Evolutionary conservation across 768 basidiomycete genomes (phyloP).

Genomic region (Amanita jacksonii): DNA sequence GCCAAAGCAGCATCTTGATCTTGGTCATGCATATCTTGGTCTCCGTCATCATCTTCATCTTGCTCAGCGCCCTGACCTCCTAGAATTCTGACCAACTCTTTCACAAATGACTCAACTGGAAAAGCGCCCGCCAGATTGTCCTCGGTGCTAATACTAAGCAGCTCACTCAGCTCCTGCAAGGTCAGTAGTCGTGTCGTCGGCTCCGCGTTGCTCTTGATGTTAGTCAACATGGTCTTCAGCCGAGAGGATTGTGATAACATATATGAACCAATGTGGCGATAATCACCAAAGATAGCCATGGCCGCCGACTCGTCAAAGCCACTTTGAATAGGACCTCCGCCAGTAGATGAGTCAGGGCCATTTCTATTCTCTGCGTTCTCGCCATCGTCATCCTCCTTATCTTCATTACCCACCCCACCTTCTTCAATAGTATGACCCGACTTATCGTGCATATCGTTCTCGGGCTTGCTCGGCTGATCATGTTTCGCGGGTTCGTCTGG

Average conservation of each 20-base stretch:
- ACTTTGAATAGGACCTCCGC: slow-evolving; percentile 36
- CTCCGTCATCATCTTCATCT: slow-evolving; percentile 68
- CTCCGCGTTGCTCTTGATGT: slow-evolving; percentile 79
- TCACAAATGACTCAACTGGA: slow-evolving; percentile 84
- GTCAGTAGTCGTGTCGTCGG: slow-evolving; percentile 82
- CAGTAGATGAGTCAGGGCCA: slow-evolving; percentile 25
- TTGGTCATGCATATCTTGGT: slow-evolving; percentile 52
- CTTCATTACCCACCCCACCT: slow-evolving; percentile 21
- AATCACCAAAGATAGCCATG: slow-evolving; percentile 79
- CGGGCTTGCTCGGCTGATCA: background rate
- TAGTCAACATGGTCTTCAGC: slow-evolving; percentile 83
- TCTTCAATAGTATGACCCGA: slow-evolving; percentile 36
- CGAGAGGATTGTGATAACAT: slow-evolving; percentile 84
- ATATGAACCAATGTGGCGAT: slow-evolving; percentile 83
- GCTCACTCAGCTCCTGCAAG: slow-evolving; percentile 88
- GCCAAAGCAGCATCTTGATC: slow-evolving; percentile 87
- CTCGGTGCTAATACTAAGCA: slow-evolving; percentile 93
- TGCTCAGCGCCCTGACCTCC: slow-evolving; percentile 66
- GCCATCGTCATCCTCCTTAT: slow-evolving; percentile 37
- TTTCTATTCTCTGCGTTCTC: slow-evolving; percentile 36
- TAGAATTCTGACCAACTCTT: slow-evolving; percentile 85
- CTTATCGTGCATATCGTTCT: slow-evolving; percentile 34
- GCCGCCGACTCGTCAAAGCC: slow-evolving; percentile 63
- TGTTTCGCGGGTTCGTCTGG: slow-evolving; percentile 25
- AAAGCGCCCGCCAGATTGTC: slow-evolving; percentile 96